Conservation (phyloP, 2,329 filamentous ascomycete species). For the Arthrobotrys sphaeroides region DNA sequence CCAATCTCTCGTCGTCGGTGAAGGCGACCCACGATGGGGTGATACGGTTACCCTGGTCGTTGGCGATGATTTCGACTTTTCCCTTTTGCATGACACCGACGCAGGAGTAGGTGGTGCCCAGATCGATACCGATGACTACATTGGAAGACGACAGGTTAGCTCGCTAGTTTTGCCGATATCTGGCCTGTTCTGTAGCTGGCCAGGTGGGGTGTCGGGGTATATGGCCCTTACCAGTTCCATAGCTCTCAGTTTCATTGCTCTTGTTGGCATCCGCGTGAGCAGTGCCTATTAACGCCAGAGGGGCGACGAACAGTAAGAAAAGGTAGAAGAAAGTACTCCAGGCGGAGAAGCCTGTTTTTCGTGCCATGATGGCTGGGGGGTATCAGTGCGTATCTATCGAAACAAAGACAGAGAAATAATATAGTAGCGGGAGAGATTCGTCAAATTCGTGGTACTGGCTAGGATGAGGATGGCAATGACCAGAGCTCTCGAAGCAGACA, state of each 20-base stretch:
- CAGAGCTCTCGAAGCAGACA: conserved; percentile 57
- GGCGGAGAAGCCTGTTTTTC: conserved; percentile 70
- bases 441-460: conserved; percentile 49
- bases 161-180: not conserved
- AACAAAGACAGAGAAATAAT: not conserved
- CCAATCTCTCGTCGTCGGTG: conserved; percentile 94
- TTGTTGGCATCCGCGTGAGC: conserved; percentile 74
- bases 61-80: conserved; percentile 93
- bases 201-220: not conserved
- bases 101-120: conserved; percentile 88
- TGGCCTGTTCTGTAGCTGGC: not conserved
- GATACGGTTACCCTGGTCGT: conserved; percentile 96
- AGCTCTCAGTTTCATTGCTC: conserved; percentile 72
- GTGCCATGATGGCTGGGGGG: conserved; percentile 65
- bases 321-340: conserved; percentile 91
- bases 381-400: conserved; percentile 39
- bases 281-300: conserved; percentile 82
- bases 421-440: conserved; percentile 14
- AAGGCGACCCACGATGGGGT: conserved; percentile 95
- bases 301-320: conserved; percentile 83
- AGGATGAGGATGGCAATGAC: conserved; percentile 58
- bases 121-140: conserved; percentile 89
- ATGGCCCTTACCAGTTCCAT: conserved; percentile 73
- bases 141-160: not conserved
- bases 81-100: conserved; percentile 96